Percentiles rank a stretch among this genome's conserved stretches.
Evolutionary conservation across 306 rosid genomes (phyloP).

Genomic region (Mimosa pudica): DNA sequence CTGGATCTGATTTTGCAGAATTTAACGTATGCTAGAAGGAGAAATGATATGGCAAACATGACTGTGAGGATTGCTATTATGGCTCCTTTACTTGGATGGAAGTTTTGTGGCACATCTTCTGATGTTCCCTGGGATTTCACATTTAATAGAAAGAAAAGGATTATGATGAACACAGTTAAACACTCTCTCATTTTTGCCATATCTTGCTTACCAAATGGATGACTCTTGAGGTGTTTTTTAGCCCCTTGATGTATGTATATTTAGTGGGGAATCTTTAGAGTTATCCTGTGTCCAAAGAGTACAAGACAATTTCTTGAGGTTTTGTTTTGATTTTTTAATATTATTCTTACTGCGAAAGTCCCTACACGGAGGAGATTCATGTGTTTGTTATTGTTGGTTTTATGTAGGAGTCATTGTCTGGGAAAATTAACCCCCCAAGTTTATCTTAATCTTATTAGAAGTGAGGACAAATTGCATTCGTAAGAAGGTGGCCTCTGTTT

Average conservation of each 20-base stretch:
- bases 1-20: constrained; percentile 46
- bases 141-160: constrained; percentile 24
- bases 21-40: constrained; percentile 64
- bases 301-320: constrained; percentile 31
- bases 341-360: constrained; percentile 9
- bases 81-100: constrained; percentile 60
- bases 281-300: constrained; percentile 19
- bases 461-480: constrained; percentile 43
- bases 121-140: constrained; percentile 6
- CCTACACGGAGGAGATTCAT: neutral
- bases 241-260: neutral
- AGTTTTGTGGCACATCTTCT: constrained; percentile 13
- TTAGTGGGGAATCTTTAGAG: constrained; percentile 27
- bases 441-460: constrained; percentile 27
- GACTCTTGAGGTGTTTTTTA: constrained; percentile 20
- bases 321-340: constrained; percentile 7
- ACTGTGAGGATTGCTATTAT: constrained; percentile 51
- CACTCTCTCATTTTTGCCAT: constrained; percentile 20
- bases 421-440: constrained; percentile 31
- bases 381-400: constrained; percentile 29
- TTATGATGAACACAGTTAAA: constrained; percentile 24
- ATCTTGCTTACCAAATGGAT: constrained; percentile 2
- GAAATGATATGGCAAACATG: constrained; percentile 54
- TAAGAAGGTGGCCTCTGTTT: constrained; percentile 9
- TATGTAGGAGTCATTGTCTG: constrained; percentile 35